phyloP scores from a whole-genome alignment of 129 eudicot genomes.

The Helichrysum umbraculigerum region DNA sequence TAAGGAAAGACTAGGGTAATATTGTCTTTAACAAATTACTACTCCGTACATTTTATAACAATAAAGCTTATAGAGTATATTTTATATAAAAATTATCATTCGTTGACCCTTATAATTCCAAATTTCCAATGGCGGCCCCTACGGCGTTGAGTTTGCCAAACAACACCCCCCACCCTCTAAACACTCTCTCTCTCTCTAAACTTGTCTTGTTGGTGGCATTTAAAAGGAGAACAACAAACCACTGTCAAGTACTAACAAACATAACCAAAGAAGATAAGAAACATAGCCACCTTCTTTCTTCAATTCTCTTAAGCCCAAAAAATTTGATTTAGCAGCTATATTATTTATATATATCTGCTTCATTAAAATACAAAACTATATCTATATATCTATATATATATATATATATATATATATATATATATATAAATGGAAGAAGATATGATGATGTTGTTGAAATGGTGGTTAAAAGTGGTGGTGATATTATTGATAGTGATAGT shows the following conservation, averaged over 20 bases:
- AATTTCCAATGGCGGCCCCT: slow-evolving; percentile 87
- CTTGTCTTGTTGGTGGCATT: slow-evolving; percentile 54
- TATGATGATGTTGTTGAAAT: slow-evolving; percentile 33
- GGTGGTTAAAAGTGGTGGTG: slow-evolving; percentile 43
- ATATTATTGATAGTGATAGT: slow-evolving; percentile 34
- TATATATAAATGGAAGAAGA: slow-evolving; percentile 43
- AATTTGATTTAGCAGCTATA: not conserved
- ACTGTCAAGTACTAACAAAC: slow-evolving; percentile 46
- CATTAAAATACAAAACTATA: not conserved
- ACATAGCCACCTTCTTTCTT: slow-evolving; percentile 29
- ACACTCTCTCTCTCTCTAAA: slow-evolving; percentile 44
- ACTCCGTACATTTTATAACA: no score
- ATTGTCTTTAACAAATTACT: slow-evolving; percentile 37
- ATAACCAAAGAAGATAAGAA: slow-evolving; percentile 44
- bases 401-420: not conserved
- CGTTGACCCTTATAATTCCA: slow-evolving; percentile 81
- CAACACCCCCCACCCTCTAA: slow-evolving; percentile 45
- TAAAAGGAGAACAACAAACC: slow-evolving; percentile 48
- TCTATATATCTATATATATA: not conserved
- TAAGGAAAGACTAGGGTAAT: slow-evolving; percentile 52
- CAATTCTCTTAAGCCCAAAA: slow-evolving; percentile 24
- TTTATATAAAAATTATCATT: slow-evolving; percentile 24
- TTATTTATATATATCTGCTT: not conserved
- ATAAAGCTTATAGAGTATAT: no score
- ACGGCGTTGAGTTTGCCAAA: slow-evolving; percentile 89